phyloP scores from a whole-genome alignment of 345 rosid species.

The Ricinus communis region DNA sequence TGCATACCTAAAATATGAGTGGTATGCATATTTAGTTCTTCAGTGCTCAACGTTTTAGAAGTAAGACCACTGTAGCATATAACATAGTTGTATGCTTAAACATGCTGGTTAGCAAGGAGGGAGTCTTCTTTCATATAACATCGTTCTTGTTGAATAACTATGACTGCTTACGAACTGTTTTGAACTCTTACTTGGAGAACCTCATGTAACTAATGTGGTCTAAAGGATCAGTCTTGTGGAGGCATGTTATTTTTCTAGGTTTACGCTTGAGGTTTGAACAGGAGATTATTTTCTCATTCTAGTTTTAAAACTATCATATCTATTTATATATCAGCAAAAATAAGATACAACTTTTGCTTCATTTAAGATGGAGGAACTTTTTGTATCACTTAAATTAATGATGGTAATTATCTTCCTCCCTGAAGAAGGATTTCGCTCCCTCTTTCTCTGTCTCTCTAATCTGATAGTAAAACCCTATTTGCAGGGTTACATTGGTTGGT shows the following conservation, averaged over 20 bases:
- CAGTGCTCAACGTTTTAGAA: neutral
- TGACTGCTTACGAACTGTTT: neutral
- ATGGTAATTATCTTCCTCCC: too few relatives aligned
- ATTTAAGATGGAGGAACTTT: neutral
- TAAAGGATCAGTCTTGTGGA: neutral
- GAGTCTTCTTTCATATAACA: neutral
- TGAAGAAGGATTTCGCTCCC: too few relatives aligned
- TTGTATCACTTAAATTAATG: too few relatives aligned
- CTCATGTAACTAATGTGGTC: neutral
- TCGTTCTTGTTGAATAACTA: neutral
- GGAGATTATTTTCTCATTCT: neutral
- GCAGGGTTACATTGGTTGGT: constrained; percentile 46
- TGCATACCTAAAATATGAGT: neutral
- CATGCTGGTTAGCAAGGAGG: neutral
- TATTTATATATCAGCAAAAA: neutral
- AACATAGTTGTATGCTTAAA: neutral
- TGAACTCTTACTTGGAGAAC: neutral
- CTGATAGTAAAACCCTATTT: constrained; percentile 22
- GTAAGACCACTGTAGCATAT: neutral
- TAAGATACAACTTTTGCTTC: neutral
- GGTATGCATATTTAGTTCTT: neutral
- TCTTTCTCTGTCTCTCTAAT: neutral
- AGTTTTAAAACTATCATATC: neutral
- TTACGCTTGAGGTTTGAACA: neutral
- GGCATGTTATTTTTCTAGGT: neutral